These are phyloP conservation scores for Neurospora sp. DNA, from an alignment of 495 filamentous ascomycete species.

Conservation along the genomic window DNA sequence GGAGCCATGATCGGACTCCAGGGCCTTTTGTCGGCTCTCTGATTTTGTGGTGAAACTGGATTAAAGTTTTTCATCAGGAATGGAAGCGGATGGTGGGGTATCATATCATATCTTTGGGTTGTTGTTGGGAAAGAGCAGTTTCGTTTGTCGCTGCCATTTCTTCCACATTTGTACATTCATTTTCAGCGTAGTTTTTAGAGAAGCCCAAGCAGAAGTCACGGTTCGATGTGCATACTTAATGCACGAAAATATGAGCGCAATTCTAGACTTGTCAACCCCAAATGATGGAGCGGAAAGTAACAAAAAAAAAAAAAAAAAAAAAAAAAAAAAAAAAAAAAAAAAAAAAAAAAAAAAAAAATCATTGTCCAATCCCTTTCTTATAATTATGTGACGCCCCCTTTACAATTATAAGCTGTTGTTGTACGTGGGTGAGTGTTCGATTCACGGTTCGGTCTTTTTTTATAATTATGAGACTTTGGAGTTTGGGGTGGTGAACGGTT, in stretches of 20 bases:
- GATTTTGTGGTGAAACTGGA: background rate
- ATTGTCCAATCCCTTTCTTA: too few species aligned
- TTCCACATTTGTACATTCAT: background rate
- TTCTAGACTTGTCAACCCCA: background rate
- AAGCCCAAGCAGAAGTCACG: background rate
- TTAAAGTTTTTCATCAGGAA: background rate
- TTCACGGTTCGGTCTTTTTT: background rate
- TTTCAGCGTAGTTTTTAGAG: background rate
- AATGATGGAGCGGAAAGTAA: background rate
- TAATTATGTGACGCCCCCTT: background rate
- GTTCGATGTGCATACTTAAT: background rate
- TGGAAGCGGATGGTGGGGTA: background rate
- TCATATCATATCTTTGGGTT: background rate
- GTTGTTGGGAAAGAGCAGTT: background rate
- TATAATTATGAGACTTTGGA: background rate
- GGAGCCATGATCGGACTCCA: constrained; percentile 49
- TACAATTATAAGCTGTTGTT: background rate
- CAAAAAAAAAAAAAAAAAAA: background rate
- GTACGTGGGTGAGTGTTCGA: background rate
- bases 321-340: too few species aligned
- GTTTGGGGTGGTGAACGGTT: background rate
- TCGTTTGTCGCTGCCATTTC: background rate
- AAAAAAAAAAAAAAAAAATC: background rate
- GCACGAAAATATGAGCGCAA: background rate
- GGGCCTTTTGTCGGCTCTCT: constrained; percentile 28